A percentile compares a stretch with the other conserved stretches of the same genome.
Evolutionary conservation across 495 filamentous ascomycete genomes (phyloP).

Genomic region (Cetradonia linearis): DNA sequence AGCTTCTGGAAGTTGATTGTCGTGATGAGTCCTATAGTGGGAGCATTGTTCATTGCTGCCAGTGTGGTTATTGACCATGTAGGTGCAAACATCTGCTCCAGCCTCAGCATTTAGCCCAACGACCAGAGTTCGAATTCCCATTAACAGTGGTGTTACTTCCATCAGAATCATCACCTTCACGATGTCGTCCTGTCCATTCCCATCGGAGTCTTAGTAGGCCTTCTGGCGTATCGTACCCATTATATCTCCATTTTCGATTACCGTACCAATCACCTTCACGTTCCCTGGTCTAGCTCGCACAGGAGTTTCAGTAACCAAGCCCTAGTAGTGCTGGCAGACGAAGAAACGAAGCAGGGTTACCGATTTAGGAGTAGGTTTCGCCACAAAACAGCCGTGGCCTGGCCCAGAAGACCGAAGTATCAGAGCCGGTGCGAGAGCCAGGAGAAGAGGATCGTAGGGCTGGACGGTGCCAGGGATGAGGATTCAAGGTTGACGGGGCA

Average conservation of each 20-base stretch:
- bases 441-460: neutral
- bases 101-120: neutral
- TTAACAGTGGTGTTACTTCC: neutral
- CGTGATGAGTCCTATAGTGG: conserved; percentile 31
- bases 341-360: neutral
- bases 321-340: neutral
- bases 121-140: too few relatives aligned
- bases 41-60: conserved; percentile 28
- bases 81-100: neutral
- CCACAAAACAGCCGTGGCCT: conserved; percentile 10
- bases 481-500: too few relatives aligned
- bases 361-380: neutral
- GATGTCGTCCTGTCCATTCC: conserved; percentile 18
- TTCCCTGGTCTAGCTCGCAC: conserved; percentile 16
- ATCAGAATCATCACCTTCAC: conserved; percentile 14
- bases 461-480: neutral
- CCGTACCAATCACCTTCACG: conserved; percentile 14
- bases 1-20: conserved; percentile 33
- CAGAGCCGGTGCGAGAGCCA: neutral
- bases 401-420: neutral
- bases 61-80: conserved; percentile 11
- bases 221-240: conserved; percentile 18
- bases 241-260: conserved; percentile 17
- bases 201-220: conserved; percentile 13
- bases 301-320: conserved; percentile 2